Conservation (phyloP, 176 grass and related monocot genomes). For the Avena sativa region DNA sequence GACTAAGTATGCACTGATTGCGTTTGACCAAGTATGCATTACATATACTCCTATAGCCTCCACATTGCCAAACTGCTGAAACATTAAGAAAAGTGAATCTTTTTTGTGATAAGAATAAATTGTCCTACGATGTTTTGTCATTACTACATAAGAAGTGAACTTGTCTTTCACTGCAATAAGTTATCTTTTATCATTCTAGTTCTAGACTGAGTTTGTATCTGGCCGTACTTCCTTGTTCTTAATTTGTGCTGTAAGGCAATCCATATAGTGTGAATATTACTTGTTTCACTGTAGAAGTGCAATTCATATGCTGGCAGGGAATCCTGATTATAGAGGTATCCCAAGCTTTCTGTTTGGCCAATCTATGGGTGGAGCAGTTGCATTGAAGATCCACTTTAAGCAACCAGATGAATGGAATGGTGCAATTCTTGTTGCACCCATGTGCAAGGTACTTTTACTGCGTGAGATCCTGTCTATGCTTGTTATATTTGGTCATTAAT, state of each 20-base stretch:
- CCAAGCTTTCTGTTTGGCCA: slow-evolving; percentile 93
- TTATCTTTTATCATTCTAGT: slow-evolving; percentile 1
- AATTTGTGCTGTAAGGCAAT: not conserved
- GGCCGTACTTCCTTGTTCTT: not conserved
- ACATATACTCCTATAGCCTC: slow-evolving; percentile 22
- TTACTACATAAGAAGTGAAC: not conserved
- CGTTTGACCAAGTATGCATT: not conserved
- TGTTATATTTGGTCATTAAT: slow-evolving; percentile 8
- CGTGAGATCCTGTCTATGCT: not conserved
- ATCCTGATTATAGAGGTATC: slow-evolving; percentile 70
- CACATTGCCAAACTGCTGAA: not conserved
- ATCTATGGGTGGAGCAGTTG: slow-evolving; percentile 94
- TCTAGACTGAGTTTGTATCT: not conserved
- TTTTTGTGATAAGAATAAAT: slow-evolving; percentile 14
- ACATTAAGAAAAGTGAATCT: not conserved
- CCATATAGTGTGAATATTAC: slow-evolving; percentile 1
- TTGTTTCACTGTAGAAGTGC: slow-evolving; percentile 16
- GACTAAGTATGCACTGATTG: not conserved
- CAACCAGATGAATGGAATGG: slow-evolving; percentile 86
- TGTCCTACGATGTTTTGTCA: not conserved
- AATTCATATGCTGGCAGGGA: slow-evolving; percentile 52
- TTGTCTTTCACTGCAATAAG: slow-evolving; percentile 11
- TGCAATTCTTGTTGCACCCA: slow-evolving; percentile 92
- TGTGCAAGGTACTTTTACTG: slow-evolving; percentile 82
- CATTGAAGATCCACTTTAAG: slow-evolving; percentile 91